Conservation (phyloP, 495 filamentous ascomycete genomes). For the Neurospora sp. region DNA sequence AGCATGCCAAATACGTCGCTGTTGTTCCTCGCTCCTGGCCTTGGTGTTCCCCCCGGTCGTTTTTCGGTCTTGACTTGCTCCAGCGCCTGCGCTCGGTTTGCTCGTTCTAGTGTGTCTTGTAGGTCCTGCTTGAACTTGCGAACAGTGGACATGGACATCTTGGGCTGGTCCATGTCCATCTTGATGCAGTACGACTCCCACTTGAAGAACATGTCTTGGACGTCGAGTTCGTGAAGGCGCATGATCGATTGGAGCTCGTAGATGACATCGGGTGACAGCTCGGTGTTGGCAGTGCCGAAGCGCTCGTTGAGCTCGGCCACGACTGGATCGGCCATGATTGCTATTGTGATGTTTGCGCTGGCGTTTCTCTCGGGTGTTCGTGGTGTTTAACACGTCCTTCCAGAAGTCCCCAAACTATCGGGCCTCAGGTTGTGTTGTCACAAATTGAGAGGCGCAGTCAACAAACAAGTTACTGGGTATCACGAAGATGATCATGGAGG, state of each 20-base stretch:
- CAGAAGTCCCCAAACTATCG: background rate
- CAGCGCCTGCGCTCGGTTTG: slow-evolving; percentile 37
- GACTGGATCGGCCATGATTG: slow-evolving; percentile 40
- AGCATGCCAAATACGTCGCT: slow-evolving; percentile 82
- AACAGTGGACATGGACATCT: slow-evolving; percentile 55
- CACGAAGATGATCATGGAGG: background rate
- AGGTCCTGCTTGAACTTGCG: slow-evolving; percentile 75
- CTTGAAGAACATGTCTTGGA: slow-evolving; percentile 87
- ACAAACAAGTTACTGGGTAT: background rate
- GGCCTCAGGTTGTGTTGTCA: background rate
- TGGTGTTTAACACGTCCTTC: background rate
- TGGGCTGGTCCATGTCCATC: slow-evolving; percentile 67
- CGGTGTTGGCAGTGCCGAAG: slow-evolving; percentile 45
- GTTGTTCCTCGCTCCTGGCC: slow-evolving; percentile 38
- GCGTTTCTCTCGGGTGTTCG: background rate
- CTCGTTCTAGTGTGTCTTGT: slow-evolving; percentile 70
- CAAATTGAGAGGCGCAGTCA: background rate
- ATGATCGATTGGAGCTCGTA: slow-evolving; percentile 75
- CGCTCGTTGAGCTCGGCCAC: slow-evolving; percentile 55
- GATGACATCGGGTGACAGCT: slow-evolving; percentile 58
- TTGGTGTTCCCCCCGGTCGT: slow-evolving; percentile 53
- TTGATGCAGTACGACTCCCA: slow-evolving; percentile 97
- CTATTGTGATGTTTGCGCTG: background rate
- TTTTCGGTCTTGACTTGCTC: slow-evolving; percentile 46
- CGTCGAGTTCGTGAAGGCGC: slow-evolving; percentile 61